Evolutionary conservation across 108 stramenopile genomes (phyloP), one percentile per base, ranked within the genome.

Genomic region (Phaeodactylum tricornutum): DNA sequence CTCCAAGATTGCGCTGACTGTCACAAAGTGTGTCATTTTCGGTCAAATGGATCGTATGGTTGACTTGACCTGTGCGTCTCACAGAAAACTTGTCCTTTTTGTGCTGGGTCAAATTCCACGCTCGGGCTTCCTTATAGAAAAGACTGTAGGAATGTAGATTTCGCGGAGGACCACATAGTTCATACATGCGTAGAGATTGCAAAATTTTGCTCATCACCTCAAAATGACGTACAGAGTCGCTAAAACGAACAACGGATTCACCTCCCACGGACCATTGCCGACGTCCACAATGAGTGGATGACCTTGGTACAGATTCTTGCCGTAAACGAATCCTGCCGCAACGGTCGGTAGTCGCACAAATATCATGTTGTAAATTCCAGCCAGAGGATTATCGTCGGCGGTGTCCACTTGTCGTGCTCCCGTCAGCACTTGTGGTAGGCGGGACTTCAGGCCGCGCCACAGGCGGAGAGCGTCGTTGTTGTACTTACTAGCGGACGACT

Each of bases 271-370:
- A 4, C 79, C 79, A 52, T 66, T 43, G 25, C 77, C 77, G 31
- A 73, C 61, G 39, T 78, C 77, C 47, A 82, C 52, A 17, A 72
- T 39, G 44, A 82, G 58, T 3, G 61, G 64, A 62, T 78, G 81
- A 8, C 71, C 71, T 26, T 66, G 26, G 1, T 40, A 22, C 23
- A 78, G 28, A 62, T 78, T 75, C 44, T 63, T 57, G 8, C 54
- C 26, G 38, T 82, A 82, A 20, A 72, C 57, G 2, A 70, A 21
- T 0, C 52, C 71, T 37, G 62, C 59, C 11, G 29, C 34, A 12
- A 82, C 46, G 19, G 62, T 57, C 1, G 81, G 81, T 11, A 82
- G 22, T 27, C 81, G 55, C 25, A 82, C 74, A 36, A 82, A 61
- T 15, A 69, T 19, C 43, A 73, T 49, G 47, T 82, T 82, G 62